These are phyloP conservation scores for Thalassiosira profunda DNA, from an alignment of 108 stramenopile genomes.

Conservation along the genomic window DNA sequence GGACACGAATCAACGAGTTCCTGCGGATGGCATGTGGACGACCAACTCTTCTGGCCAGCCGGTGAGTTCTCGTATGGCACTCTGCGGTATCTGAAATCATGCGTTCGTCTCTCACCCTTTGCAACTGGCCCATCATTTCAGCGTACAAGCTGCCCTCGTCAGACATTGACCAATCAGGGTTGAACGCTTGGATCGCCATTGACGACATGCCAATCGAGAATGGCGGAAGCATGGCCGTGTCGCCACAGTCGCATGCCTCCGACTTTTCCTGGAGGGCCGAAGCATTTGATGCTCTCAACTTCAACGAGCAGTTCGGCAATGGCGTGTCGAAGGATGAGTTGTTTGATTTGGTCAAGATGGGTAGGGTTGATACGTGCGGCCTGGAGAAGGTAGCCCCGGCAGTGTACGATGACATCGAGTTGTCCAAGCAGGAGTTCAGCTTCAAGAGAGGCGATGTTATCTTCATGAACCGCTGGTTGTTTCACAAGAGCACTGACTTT, in stretches of 20 bases:
- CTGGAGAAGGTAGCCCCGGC: conserved; percentile 68
- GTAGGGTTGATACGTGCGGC: conserved; percentile 74
- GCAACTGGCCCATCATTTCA: too few relatives aligned
- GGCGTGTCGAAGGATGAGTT: background rate
- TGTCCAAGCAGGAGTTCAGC: conserved; percentile 70
- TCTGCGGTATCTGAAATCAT: too few relatives aligned
- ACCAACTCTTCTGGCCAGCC: conserved; percentile 12
- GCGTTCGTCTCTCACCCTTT: too few relatives aligned
- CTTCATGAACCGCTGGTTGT: conserved; percentile 82
- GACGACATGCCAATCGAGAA: conserved; percentile 71
- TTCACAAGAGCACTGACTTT: conserved; percentile 46
- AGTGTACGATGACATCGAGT: conserved; percentile 72
- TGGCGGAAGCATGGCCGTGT: conserved; percentile 66
- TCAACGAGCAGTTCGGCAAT: background rate
- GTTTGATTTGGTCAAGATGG: conserved; percentile 1
- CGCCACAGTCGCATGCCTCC: conserved; percentile 70
- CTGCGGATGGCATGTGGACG: conserved; percentile 21
- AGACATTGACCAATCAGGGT: too few relatives aligned
- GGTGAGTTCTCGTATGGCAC: too few relatives aligned
- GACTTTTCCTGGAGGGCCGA: conserved; percentile 60
- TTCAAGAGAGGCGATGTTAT: conserved; percentile 78
- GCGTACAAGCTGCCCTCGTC: too few relatives aligned
- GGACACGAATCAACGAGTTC: conserved; percentile 12
- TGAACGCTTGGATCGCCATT: conserved; percentile 87
- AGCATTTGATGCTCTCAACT: conserved; percentile 44